phyloP scores from a whole-genome alignment of 1,139 yeast species.

The Debaryomycetaceae sp. region DNA sequence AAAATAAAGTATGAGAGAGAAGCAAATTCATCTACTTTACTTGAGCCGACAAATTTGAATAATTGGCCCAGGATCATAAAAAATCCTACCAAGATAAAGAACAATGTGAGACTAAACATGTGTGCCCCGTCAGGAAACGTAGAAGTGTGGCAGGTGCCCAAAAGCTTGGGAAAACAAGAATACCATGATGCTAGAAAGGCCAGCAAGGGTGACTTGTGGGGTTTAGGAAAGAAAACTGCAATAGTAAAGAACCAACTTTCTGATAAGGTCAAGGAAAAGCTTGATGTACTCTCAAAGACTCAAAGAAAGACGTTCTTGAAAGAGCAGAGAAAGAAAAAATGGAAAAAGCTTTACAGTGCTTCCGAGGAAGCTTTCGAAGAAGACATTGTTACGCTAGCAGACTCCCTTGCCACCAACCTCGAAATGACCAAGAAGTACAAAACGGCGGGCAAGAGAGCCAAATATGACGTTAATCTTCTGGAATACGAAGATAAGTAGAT shows the following conservation, averaged over 20 bases:
- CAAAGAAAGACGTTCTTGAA: constrained; percentile 41
- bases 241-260: constrained; percentile 32
- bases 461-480: constrained; percentile 23
- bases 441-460: constrained; percentile 29
- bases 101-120: constrained; percentile 75
- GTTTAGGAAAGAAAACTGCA: constrained; percentile 68
- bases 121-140: constrained; percentile 77
- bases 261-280: constrained; percentile 29
- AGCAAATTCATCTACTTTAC: constrained; percentile 18
- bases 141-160: constrained; percentile 86
- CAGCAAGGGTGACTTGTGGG: constrained; percentile 86
- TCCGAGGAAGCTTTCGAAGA: constrained; percentile 32
- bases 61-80: constrained; percentile 75
- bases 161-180: constrained; percentile 67
- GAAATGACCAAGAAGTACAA: constrained; percentile 34
- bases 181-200: constrained; percentile 92
- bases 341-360: constrained; percentile 37
- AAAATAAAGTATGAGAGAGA: constrained; percentile 34
- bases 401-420: constrained; percentile 33
- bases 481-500: constrained; percentile 21
- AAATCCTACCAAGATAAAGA: constrained; percentile 74
- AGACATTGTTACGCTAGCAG: constrained; percentile 30
- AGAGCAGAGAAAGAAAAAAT: constrained; percentile 39
- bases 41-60: constrained; percentile 26
- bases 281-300: constrained; percentile 36